Conservation (phyloP, 2,329 filamentous ascomycete species). For the Acarospora socialis region DNA sequence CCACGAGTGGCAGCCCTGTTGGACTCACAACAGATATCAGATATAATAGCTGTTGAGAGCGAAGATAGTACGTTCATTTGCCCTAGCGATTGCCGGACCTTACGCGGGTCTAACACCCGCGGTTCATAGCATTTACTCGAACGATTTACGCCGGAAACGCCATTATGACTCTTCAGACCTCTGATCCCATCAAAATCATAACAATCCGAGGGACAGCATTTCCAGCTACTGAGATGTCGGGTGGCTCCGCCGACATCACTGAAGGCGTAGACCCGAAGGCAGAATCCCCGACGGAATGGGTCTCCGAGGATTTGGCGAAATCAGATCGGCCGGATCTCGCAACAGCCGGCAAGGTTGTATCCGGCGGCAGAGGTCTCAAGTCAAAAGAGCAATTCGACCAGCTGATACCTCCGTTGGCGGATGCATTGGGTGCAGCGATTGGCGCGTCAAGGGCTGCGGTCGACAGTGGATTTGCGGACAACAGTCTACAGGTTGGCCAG, state of each 20-base stretch:
- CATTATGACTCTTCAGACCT: constrained; percentile 87
- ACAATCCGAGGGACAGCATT: constrained; percentile 92
- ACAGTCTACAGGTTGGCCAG: constrained; percentile 94
- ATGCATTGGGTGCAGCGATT: constrained; percentile 86
- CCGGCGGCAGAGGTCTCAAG: constrained; percentile 86
- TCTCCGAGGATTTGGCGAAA: constrained; percentile 84
- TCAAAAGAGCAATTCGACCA: constrained; percentile 96
- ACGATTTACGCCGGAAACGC: constrained; percentile 97
- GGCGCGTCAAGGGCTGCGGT: constrained; percentile 90
- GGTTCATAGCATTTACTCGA: constrained; percentile 58
- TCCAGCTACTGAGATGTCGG: constrained; percentile 54
- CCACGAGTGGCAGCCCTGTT: constrained; percentile 83
- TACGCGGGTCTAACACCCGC: constrained; percentile 13
- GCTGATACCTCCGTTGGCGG: constrained; percentile 81
- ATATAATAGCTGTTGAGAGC: constrained; percentile 72
- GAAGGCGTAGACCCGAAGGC: constrained; percentile 74
- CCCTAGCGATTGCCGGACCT: not conserved
- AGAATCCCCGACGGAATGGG: constrained; percentile 64
- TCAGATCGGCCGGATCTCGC: constrained; percentile 87
- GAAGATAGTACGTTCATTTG: constrained; percentile 56
- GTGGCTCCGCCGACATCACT: constrained; percentile 62
- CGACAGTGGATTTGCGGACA: constrained; percentile 94
- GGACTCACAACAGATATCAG: constrained; percentile 85
- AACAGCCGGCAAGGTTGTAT: constrained; percentile 80
- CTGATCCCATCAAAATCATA: constrained; percentile 71